These are phyloP conservation scores for Aquilaria malaccensis DNA, from an alignment of 345 rosid species.

Conservation along the genomic window DNA sequence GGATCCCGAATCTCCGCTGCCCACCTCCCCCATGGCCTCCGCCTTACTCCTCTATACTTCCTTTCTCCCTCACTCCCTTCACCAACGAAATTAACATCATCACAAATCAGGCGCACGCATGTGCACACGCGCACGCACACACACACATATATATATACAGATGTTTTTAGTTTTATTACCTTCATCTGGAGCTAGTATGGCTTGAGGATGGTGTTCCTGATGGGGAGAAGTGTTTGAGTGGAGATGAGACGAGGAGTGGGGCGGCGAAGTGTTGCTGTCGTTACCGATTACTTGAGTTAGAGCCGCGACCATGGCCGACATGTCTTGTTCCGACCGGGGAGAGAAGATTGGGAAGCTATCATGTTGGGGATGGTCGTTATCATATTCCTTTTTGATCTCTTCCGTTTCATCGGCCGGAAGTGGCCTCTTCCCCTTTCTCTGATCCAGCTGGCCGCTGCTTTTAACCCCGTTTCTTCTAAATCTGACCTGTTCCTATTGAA, in stretches of 20 bases:
- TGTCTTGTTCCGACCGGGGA: constrained; percentile 67
- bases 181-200: constrained; percentile 25
- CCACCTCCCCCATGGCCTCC: constrained; percentile 56
- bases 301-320: constrained; percentile 62
- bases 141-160: background rate
- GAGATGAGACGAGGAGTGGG: background rate
- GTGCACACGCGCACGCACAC: too few relatives aligned
- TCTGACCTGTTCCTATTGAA: background rate
- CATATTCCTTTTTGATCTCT: constrained; percentile 34
- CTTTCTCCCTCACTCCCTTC: constrained; percentile 27
- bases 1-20: constrained; percentile 55
- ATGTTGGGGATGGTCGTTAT: constrained; percentile 10
- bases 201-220: constrained; percentile 14
- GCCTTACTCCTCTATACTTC: constrained; percentile 50
- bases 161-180: constrained; percentile 13
- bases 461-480: background rate
- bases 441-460: constrained; percentile 32
- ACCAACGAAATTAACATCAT: background rate
- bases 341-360: constrained; percentile 45
- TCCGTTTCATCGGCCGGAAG: constrained; percentile 31
- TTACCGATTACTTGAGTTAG: constrained; percentile 60
- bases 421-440: constrained; percentile 47
- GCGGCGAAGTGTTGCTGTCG: constrained; percentile 13
- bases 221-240: background rate
- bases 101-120: too few relatives aligned